A percentile compares a stretch with the other conserved stretches of the same genome.
These are phyloP conservation scores for Periconia digitata DNA, from an alignment of 2,329 filamentous ascomycete species.

Conservation along the genomic window DNA sequence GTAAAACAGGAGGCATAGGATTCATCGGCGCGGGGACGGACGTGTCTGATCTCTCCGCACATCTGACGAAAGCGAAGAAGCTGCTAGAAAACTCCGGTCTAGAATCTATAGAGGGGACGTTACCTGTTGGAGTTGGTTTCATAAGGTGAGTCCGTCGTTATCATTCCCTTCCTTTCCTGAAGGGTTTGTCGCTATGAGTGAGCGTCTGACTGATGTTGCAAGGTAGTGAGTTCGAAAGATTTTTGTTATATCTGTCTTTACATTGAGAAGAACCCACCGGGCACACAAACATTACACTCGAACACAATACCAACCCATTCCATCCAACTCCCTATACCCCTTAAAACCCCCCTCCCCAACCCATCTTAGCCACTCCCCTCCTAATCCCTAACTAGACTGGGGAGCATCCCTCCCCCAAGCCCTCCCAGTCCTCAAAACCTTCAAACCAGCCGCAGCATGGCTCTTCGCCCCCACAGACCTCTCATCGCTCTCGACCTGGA, in stretches of 20 bases:
- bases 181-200: background rate
- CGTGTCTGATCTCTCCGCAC: constrained; percentile 32
- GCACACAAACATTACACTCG: background rate
- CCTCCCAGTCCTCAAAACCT: constrained; percentile 54
- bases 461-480: constrained; percentile 57
- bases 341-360: background rate
- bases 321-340: background rate
- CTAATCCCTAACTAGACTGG: constrained; percentile 39
- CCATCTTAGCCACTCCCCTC: background rate
- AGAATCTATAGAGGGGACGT: constrained; percentile 9
- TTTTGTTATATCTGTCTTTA: no score
- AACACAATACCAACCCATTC: background rate
- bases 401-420: constrained; percentile 47
- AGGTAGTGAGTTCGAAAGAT: background rate
- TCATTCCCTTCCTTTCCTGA: no score
- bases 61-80: constrained; percentile 27
- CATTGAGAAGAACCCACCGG: no score
- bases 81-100: constrained; percentile 22
- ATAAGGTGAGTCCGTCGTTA: constrained; percentile 40
- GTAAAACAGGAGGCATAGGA: constrained; percentile 44
- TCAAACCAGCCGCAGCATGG: constrained; percentile 64
- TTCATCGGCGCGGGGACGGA: constrained; percentile 51
- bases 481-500: constrained; percentile 39
- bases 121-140: constrained; percentile 64
- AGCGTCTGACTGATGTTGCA: background rate